These are phyloP conservation scores for Penicillium occitanis DNA, from an alignment of 2,329 filamentous ascomycete species.

Conservation along the genomic window DNA sequence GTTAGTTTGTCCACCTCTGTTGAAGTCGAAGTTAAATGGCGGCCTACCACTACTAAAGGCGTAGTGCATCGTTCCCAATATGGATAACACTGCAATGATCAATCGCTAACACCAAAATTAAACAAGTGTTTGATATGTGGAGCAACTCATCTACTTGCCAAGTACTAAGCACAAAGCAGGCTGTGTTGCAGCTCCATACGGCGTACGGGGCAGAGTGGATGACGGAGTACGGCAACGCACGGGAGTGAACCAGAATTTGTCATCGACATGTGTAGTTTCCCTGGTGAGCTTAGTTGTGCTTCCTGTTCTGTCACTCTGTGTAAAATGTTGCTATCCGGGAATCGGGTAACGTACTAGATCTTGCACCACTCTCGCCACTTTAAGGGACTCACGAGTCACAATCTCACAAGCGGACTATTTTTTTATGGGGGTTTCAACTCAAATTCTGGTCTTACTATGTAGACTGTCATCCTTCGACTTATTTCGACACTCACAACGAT, in stretches of 20 bases:
- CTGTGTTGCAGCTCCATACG: constrained; percentile 9
- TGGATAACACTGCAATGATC: background rate
- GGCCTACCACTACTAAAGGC: background rate
- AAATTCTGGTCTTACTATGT: background rate
- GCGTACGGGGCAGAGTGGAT: constrained; percentile 5
- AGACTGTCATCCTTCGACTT: background rate
- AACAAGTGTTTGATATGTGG: background rate
- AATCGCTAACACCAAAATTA: background rate
- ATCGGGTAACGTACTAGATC: background rate
- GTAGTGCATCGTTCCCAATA: background rate
- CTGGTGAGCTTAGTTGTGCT: constrained; percentile 9
- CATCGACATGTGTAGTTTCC: constrained; percentile 1
- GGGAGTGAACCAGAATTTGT: background rate
- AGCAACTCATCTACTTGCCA: background rate
- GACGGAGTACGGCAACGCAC: background rate
- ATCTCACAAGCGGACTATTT: background rate
- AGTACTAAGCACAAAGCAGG: background rate
- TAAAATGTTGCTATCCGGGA: background rate
- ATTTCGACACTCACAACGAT: background rate
- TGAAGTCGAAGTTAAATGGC: background rate
- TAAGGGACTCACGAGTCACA: too few relatives aligned
- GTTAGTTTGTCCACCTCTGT: background rate
- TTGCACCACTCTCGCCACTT: background rate
- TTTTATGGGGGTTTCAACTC: background rate
- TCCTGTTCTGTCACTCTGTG: background rate